Percentiles rank a stretch among this genome's conserved stretches.
Conservation (phyloP, 1,284 basidiomycete species). For the Amylostereum areolatum region DNA sequence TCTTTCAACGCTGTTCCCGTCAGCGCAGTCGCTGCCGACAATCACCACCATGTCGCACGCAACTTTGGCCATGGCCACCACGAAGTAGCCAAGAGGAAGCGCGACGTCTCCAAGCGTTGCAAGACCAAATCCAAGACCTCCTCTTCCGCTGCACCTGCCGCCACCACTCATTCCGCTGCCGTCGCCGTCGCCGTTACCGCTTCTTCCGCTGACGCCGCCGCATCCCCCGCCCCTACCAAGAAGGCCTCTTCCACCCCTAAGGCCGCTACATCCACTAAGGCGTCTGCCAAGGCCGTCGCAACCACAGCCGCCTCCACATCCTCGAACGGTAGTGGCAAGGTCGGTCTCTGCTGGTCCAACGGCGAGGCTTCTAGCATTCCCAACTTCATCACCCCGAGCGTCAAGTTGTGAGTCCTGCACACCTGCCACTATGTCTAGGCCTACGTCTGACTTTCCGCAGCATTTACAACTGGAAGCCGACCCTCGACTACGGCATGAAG, state of each 20-base stretch:
- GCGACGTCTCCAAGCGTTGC: slow-evolving; percentile 44
- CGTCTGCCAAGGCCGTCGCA: slow-evolving; percentile 11
- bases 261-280: slow-evolving; percentile 13
- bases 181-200: slow-evolving; percentile 11
- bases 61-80: slow-evolving; percentile 34
- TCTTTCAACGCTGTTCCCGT: slow-evolving; percentile 40
- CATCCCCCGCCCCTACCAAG: slow-evolving; percentile 6
- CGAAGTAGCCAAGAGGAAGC: slow-evolving; percentile 41
- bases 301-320: slow-evolving; percentile 14
- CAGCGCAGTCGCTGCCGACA: slow-evolving; percentile 43
- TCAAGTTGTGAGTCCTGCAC: slow-evolving; percentile 36
- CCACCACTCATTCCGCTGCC: slow-evolving; percentile 15
- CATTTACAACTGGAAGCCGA: slow-evolving; percentile 53
- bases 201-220: slow-evolving; percentile 14
- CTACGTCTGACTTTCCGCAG: slow-evolving; percentile 24
- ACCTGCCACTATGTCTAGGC: background rate
- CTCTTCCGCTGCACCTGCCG: slow-evolving; percentile 9
- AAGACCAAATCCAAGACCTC: slow-evolving; percentile 23
- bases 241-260: slow-evolving; percentile 1
- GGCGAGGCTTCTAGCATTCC: slow-evolving; percentile 38
- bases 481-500: slow-evolving; percentile 15
- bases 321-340: slow-evolving; percentile 35
- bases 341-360: slow-evolving; percentile 62
- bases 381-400: slow-evolving; percentile 38
- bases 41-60: slow-evolving; percentile 30